Percentiles rank a stretch among this genome's conserved stretches.
These are phyloP conservation scores for Xylariaceae sp. DNA, from an alignment of 2,329 filamentous ascomycete genomes.

Conservation along the genomic window DNA sequence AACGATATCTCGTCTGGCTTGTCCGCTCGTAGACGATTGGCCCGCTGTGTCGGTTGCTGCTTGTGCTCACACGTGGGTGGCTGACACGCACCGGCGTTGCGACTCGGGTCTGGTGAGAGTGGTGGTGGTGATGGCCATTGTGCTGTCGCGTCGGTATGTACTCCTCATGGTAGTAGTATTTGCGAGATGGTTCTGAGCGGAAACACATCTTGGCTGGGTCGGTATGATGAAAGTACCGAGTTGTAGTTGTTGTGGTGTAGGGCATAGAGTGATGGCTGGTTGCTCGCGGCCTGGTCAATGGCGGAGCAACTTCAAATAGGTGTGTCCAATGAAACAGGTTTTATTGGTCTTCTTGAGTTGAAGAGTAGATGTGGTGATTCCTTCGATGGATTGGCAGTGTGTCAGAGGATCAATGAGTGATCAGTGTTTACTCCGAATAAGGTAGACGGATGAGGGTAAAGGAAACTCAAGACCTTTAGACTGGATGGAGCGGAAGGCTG, in stretches of 20 bases:
- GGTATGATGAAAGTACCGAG: conserved; percentile 9
- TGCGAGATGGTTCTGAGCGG: conserved; percentile 38
- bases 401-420: too few relatives aligned
- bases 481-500: not conserved
- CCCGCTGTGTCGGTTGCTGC: conserved; percentile 31
- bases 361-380: too few relatives aligned
- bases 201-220: conserved; percentile 46
- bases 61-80: conserved; percentile 39
- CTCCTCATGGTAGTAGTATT: conserved; percentile 56
- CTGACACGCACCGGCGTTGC: conserved; percentile 35
- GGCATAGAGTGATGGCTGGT: conserved; percentile 5
- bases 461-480: too few relatives aligned
- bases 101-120: conserved; percentile 33
- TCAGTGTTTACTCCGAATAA: too few relatives aligned
- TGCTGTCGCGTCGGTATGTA: conserved; percentile 43
- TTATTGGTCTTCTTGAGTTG: too few relatives aligned
- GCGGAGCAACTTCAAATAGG: too few relatives aligned
- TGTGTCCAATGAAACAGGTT: too few relatives aligned
- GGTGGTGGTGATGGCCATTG: conserved; percentile 30
- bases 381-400: too few relatives aligned
- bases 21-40: conserved; percentile 40
- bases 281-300: too few relatives aligned
- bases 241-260: conserved; percentile 13
- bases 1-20: conserved; percentile 32
- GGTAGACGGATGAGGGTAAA: too few relatives aligned